Evolutionary conservation across 768 basidiomycete species (phyloP), one percentile per base, ranked within the genome.

Genomic region (Lactarius deliciosus): DNA sequence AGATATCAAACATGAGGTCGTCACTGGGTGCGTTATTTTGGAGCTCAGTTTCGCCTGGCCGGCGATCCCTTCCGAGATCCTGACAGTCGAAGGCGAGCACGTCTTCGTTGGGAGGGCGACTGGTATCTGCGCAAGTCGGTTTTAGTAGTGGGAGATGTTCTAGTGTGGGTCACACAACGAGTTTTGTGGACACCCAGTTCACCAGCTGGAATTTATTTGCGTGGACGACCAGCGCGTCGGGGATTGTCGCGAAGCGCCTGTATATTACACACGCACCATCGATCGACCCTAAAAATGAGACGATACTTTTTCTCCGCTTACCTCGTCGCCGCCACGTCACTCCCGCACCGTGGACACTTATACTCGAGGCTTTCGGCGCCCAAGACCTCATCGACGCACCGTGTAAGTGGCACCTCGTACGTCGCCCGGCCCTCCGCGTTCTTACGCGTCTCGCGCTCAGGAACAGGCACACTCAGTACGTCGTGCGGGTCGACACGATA

Each of bases 131-230:
- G 70, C 20, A 64, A 28, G 22, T n/a, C 32, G n/a, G 28, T 36
- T 4, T 73, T 10, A 64, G 34, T 43, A 9, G 18, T 57, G 38
- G 34, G 36, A n/a, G 18, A 18, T n/a, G 50, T 30, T 36, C 15
- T 4, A 50, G 32, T 22, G 20, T 28, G n/a, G 11, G 43, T 3
- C 38, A 53, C 86, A 18, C 68, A 94, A 94, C 92, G 34, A 98
- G 82, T 77, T 99, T 99, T 2, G 89, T 83, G 0, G 96, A 97
- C 1, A 99, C 93, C 97, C 96, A 98, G 70, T 94, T 94, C 50
- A 94, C 89, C 5, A 96, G 83, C 76, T 95, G 91, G 79, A 97
- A 97, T 72, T 96, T 96, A 1, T 74, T 92, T 92, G 94, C 89
- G 69, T 97, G 96, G 1, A 98, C 76, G 11, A 96, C 87, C 0